A percentile compares a stretch with the other conserved stretches of the same genome.
Conservation (phyloP, 176 grass and related monocot species). For the Metroxylon sagu region DNA sequence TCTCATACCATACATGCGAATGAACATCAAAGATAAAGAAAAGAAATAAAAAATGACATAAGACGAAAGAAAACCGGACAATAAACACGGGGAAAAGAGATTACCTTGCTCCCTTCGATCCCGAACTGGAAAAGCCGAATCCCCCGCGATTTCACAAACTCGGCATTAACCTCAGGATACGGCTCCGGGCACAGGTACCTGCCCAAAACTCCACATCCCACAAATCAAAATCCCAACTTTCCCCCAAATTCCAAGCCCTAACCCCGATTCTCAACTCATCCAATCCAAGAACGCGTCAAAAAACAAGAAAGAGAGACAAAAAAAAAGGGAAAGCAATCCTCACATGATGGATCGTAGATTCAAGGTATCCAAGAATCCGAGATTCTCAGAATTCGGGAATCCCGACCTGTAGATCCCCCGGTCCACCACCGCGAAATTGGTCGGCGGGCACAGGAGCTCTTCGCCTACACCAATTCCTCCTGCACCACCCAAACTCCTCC, state of each 20-base stretch:
- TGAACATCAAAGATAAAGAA: background rate
- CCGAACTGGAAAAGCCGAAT: constrained; percentile 56
- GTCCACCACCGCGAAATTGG: constrained; percentile 22
- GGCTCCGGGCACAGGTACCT: constrained; percentile 56
- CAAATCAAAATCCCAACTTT: constrained; percentile 2
- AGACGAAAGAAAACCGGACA: background rate
- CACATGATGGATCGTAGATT: constrained; percentile 19
- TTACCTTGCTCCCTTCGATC: constrained; percentile 58
- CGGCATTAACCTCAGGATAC: constrained; percentile 36
- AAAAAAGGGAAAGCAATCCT: constrained; percentile 1
- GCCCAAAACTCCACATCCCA: background rate
- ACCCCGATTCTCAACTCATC: too few species aligned
- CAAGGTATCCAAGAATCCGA: constrained; percentile 16
- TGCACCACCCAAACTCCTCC: too few species aligned
- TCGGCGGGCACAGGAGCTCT: background rate
- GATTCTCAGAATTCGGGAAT: constrained; percentile 2
- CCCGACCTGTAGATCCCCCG: constrained; percentile 16
- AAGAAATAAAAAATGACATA: background rate
- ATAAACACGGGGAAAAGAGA: background rate
- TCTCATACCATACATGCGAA: too few species aligned
- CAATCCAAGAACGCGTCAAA: background rate
- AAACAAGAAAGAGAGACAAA: background rate
- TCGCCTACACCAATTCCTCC: background rate
- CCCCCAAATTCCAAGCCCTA: too few species aligned
- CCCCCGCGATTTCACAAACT: constrained; percentile 35